A percentile compares a stretch with the other conserved stretches of the same genome.
phyloP scores from a whole-genome alignment of 495 filamentous ascomycete species.

The Talaromyces adpressus region DNA sequence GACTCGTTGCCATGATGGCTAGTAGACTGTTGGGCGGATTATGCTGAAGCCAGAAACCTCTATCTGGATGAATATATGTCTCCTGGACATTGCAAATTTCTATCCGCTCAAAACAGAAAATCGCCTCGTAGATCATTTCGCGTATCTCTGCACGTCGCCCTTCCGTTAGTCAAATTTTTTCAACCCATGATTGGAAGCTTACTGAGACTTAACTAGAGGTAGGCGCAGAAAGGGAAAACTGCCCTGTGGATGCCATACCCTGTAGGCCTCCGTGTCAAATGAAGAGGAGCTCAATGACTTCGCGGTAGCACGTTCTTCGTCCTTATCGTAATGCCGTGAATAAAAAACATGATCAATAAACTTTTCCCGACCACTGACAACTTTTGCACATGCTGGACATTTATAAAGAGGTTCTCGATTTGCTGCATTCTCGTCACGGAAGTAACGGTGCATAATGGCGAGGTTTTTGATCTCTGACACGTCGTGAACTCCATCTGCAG shows the following conservation, averaged over 20 bases:
- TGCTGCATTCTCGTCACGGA: not conserved
- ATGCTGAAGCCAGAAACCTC: not conserved
- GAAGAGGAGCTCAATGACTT: not conserved
- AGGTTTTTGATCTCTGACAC: not conserved
- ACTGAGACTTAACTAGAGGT: not conserved
- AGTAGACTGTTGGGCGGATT: not conserved
- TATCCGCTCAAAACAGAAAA: not conserved
- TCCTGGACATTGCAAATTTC: not conserved
- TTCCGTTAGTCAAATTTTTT: not conserved
- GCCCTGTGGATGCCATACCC: not conserved
- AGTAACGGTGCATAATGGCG: not conserved
- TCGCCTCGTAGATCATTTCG: not conserved
- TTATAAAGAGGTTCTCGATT: not conserved
- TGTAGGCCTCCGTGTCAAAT: conserved; percentile 1
- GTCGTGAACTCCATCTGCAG: not conserved
- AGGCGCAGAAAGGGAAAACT: not conserved
- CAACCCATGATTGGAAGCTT: not conserved
- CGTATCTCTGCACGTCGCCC: not conserved
- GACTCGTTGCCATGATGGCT: not conserved
- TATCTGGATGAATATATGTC: not conserved
- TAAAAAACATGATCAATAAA: too few relatives aligned
- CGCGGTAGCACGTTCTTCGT: not conserved
- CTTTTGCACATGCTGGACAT: not conserved
- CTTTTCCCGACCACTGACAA: not conserved
- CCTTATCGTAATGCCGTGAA: too few relatives aligned